These are phyloP conservation scores for Gentiana straminea DNA, from an alignment of 257 asterid species.

Conservation along the genomic window DNA sequence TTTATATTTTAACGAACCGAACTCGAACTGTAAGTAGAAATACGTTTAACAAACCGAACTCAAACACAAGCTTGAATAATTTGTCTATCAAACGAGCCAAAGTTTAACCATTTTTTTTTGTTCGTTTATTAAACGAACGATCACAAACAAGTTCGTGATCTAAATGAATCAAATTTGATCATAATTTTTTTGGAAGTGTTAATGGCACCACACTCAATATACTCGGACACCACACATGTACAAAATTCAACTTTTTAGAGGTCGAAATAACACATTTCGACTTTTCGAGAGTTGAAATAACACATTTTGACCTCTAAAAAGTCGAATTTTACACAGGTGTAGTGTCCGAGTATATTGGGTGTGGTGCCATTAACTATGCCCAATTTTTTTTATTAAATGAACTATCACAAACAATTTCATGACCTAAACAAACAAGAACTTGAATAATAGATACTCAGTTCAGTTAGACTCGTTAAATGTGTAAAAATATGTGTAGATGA, in stretches of 20 bases:
- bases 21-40: too few species aligned
- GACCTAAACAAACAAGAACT: too few species aligned
- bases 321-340: too few species aligned
- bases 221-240: neutral
- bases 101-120: neutral
- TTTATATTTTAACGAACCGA: neutral
- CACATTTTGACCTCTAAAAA: too few species aligned
- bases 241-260: neutral
- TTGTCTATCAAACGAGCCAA: neutral
- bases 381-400: neutral
- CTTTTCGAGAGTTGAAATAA: too few species aligned
- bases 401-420: neutral
- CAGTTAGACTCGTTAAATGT: neutral
- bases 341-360: neutral
- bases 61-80: too few species aligned
- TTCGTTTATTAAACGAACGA: too few species aligned
- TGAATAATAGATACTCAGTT: neutral
- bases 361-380: neutral
- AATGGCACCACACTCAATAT: too few species aligned
- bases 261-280: too few species aligned
- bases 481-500: neutral
- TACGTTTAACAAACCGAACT: neutral
- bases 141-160: too few species aligned
- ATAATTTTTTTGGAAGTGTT: too few species aligned
- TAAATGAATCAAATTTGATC: too few species aligned